Percentiles rank a stretch among this genome's conserved stretches.
Conservation (phyloP, 1,284 basidiomycete species). For the Melanopsichium pennsylvanicum region DNA sequence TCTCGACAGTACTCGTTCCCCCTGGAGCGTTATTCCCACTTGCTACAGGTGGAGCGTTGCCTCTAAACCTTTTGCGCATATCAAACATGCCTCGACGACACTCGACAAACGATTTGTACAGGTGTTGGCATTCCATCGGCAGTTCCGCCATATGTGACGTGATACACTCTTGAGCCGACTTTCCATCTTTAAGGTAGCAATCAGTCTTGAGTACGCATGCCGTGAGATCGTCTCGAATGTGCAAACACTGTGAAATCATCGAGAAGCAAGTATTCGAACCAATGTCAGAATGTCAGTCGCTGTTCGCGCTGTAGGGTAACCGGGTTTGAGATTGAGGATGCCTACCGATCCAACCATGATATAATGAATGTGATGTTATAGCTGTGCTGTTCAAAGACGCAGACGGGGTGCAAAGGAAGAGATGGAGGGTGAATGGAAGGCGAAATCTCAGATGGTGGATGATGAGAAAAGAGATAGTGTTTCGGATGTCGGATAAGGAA, state of each 20-base stretch:
- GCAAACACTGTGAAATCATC: conserved; percentile 26
- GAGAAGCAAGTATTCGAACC: too few species aligned
- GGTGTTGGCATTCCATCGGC: conserved; percentile 51
- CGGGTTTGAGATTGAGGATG: not conserved
- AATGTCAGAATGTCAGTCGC: not conserved
- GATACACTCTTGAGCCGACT: conserved; percentile 51
- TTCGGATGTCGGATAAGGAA: conserved; percentile 17
- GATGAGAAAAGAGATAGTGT: conserved; percentile 1
- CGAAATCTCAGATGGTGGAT: not conserved
- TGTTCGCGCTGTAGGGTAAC: not conserved
- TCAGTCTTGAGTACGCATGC: conserved; percentile 47
- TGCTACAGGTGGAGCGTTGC: conserved; percentile 45
- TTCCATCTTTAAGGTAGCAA: conserved; percentile 44
- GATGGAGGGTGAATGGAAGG: not conserved
- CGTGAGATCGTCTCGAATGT: conserved; percentile 50
- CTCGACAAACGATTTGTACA: conserved; percentile 56
- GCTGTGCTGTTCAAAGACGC: not conserved
- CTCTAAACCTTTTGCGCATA: conserved; percentile 54
- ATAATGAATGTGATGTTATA: too few species aligned
- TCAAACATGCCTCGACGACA: conserved; percentile 54
- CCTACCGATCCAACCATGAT: conserved; percentile 39
- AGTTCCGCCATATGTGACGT: conserved; percentile 46
- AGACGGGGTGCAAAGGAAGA: not conserved
- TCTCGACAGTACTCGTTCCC: conserved; percentile 37
- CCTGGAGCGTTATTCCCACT: conserved; percentile 37